Evolutionary conservation across 192 early-diverging fungal genomes (phyloP).

Genomic region (Gryganskiella cystojenkinii): DNA sequence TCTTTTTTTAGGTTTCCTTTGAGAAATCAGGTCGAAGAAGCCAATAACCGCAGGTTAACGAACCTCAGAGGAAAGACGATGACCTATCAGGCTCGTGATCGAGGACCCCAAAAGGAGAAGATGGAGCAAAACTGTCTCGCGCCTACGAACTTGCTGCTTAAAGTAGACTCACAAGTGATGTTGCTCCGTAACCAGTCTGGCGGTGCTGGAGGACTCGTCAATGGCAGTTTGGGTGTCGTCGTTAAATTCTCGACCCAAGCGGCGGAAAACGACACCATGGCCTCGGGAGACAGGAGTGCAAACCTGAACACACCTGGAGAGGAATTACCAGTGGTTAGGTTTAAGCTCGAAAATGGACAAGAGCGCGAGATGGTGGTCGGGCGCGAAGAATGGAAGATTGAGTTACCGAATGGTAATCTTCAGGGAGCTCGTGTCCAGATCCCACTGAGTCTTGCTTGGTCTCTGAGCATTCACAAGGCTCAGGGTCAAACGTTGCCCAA

Average conservation of each 20-base stretch:
- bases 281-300: constrained; percentile 3
- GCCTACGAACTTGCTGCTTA: constrained; percentile 73
- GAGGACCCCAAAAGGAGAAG: constrained; percentile 27
- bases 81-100: constrained; percentile 61
- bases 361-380: constrained; percentile 23
- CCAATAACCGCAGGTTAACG: constrained; percentile 68
- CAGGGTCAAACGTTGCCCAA: constrained; percentile 88
- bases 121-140: constrained; percentile 68
- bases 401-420: constrained; percentile 17
- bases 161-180: constrained; percentile 87
- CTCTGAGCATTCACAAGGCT: constrained; percentile 88
- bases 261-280: constrained; percentile 11
- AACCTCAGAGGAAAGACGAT: constrained; percentile 59
- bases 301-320: constrained; percentile 23
- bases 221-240: constrained; percentile 83
- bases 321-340: constrained; percentile 22
- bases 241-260: constrained; percentile 38
- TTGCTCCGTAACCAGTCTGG: constrained; percentile 72
- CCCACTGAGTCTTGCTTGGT: constrained; percentile 85
- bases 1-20: constrained; percentile 18
- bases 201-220: constrained; percentile 69
- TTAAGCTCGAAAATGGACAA: constrained; percentile 2
- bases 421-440: constrained; percentile 55
- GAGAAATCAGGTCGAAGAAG: constrained; percentile 71
- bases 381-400: constrained; percentile 36